Evolutionary conservation across 169 alveolate species (phyloP).

Genomic region (Eimeria necatrix): DNA sequence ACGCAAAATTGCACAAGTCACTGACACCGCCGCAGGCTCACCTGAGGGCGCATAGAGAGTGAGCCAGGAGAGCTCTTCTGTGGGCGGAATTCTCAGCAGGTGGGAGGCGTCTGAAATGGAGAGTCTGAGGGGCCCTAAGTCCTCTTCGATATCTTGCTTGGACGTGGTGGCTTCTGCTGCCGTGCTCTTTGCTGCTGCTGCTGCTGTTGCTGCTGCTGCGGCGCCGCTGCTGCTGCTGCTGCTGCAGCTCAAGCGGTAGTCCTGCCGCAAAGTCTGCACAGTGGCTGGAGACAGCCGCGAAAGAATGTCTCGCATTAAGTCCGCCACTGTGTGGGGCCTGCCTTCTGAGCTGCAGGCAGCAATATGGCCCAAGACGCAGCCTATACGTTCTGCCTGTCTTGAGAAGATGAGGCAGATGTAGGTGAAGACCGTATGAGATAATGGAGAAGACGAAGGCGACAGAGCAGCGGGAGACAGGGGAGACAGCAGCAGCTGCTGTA

Average conservation of each 20-base stretch:
- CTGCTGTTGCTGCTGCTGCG: background rate
- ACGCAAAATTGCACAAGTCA: background rate
- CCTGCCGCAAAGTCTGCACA: background rate
- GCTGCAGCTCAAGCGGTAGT: background rate
- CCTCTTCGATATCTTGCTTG: background rate
- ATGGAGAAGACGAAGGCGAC: background rate
- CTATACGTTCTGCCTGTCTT: slow-evolving; percentile 52
- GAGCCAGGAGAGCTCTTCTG: slow-evolving; percentile 31
- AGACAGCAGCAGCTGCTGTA: slow-evolving; percentile 39
- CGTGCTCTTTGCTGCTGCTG: background rate
- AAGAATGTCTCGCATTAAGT: slow-evolving; percentile 16
- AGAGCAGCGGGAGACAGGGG: background rate
- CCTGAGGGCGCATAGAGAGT: slow-evolving; percentile 27
- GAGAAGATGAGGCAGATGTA: slow-evolving; percentile 45
- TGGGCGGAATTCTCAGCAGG: background rate
- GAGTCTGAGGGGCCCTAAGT: slow-evolving; percentile 24
- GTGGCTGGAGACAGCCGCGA: slow-evolving; percentile 50
- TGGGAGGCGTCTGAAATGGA: background rate
- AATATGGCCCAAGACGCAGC: slow-evolving; percentile 57
- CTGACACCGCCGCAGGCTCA: background rate
- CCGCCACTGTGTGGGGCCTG: slow-evolving; percentile 43
- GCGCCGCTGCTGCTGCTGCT: background rate
- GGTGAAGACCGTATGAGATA: slow-evolving; percentile 1
- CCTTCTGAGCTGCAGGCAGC: slow-evolving; percentile 27
- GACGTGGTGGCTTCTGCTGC: background rate